These are phyloP conservation scores for Thelonectria rubi DNA, from an alignment of 2,329 filamentous ascomycete species.

Conservation along the genomic window DNA sequence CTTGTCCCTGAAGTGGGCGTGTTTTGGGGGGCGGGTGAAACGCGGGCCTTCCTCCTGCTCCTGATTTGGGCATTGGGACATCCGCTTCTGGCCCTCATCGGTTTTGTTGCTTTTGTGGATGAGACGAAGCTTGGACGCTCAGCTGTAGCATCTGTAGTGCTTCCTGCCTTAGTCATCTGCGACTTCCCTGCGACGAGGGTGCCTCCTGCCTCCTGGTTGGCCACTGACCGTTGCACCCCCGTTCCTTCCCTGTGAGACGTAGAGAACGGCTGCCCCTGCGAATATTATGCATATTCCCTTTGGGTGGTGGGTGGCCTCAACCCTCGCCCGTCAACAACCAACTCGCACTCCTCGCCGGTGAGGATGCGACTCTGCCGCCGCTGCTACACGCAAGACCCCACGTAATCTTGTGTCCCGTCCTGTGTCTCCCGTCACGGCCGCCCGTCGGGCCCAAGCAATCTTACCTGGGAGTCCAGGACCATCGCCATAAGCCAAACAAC, in stretches of 20 bases:
- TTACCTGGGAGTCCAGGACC: background rate
- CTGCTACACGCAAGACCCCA: slow-evolving; percentile 2
- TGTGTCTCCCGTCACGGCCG: background rate
- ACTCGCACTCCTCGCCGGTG: background rate
- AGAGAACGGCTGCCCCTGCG: slow-evolving; percentile 23
- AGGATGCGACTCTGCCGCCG: background rate
- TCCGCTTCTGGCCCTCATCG: background rate
- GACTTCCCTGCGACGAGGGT: background rate
- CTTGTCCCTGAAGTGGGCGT: slow-evolving; percentile 6
- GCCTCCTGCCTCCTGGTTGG: slow-evolving; percentile 11
- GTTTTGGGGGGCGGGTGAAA: slow-evolving; percentile 23
- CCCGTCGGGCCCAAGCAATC: slow-evolving; percentile 13
- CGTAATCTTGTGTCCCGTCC: background rate
- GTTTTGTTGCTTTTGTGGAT: slow-evolving; percentile 3
- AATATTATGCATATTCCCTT: slow-evolving; percentile 26
- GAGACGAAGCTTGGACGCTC: slow-evolving; percentile 34
- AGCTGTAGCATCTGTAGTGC: slow-evolving; percentile 23
- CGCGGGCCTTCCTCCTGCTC: slow-evolving; percentile 9
- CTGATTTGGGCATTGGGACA: slow-evolving; percentile 13
- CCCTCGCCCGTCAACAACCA: too few relatives aligned
- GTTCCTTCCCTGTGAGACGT: slow-evolving; percentile 21
- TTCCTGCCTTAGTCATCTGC: slow-evolving; percentile 18
- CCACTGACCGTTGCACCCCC: background rate
- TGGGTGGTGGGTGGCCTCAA: too few relatives aligned
- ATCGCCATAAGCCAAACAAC: slow-evolving; percentile 13